Base-by-base conservation (phyloP, 352 stramenopile species). In the Blastocystis hominis region DNA sequence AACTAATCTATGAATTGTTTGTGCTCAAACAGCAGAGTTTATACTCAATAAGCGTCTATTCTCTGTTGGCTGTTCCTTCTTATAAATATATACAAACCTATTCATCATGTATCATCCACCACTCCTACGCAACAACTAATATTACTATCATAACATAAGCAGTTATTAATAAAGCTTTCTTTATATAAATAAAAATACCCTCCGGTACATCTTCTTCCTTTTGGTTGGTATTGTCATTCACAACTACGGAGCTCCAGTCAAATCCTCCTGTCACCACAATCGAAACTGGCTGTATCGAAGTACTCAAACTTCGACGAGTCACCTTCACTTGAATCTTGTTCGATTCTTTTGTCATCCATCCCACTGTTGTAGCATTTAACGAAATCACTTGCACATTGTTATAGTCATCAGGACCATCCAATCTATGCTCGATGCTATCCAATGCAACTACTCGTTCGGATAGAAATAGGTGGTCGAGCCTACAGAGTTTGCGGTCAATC, bases 241-340 rank as follows among this genome's bases (percentile, higher is more conserved):
- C 47, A 34, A 42, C 30, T n/a, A 81, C 56, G 9, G 30, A n/a
- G 54, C 66, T 50, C 36, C 64, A 63, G 6, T 17, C 2, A 30
- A 81, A 81, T 20, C 24, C 24, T 4, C 72, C 72, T 20, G 72
- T 81, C 10, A 81, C 53, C n/a, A 81, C 72, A 46, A 81, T 3
- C 13, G 72, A 81, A 10, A 81, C 50, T 3, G 72, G 72, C 72
- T 81, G 34, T 10, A 77, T 17, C 17, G 59, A 42, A 15, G 53
- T 81, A 40, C 34, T 15, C 34, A 81, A 44, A 5, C 30, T 24
- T 24, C 38, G 36, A 30, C 72, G 54, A n/a, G 46, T 34, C 1
- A 81, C 56, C 2, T 38, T 40, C 1, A 80, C 36, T 20, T 38
- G 15, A 15, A 81, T 15, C 4, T 17, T 47, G 3, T 30, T 63